Conservation (phyloP, 2,329 filamentous ascomycete genomes). For the Exophiala sideris region DNA sequence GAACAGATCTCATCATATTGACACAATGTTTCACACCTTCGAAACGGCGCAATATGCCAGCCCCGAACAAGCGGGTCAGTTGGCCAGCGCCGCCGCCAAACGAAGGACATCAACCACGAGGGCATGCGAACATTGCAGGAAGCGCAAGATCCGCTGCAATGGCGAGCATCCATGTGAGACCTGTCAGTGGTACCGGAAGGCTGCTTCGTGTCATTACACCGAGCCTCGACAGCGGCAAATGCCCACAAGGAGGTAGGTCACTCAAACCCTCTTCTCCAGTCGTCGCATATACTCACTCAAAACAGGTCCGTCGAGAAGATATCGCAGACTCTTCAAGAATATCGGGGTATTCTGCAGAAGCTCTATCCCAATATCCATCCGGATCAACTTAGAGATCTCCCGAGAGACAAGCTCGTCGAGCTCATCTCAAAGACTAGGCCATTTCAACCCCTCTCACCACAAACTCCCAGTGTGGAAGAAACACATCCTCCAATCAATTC, state of each 20-base stretch:
- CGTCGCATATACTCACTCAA: conserved; percentile 22
- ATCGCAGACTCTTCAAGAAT: conserved; percentile 64
- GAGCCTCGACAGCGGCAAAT: conserved; percentile 74
- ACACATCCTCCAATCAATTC: conserved; percentile 41
- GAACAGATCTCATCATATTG: too few species aligned
- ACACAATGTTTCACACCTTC: conserved; percentile 42
- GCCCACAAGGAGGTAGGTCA: conserved; percentile 69
- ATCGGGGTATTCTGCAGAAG: conserved; percentile 59
- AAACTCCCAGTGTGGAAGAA: conserved; percentile 45
- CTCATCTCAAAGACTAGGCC: conserved; percentile 51
- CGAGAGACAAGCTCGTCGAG: conserved; percentile 58
- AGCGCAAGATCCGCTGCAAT: conserved; percentile 80
- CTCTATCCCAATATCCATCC: conserved; percentile 60
- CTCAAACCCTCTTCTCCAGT: conserved; percentile 4
- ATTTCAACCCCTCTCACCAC: conserved; percentile 41
- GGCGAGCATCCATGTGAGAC: conserved; percentile 78
- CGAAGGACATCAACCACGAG: conserved; percentile 40
- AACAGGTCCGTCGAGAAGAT: conserved; percentile 58
- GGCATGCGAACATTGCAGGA: conserved; percentile 72
- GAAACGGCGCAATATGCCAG: conserved; percentile 40
- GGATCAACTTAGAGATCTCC: conserved; percentile 51
- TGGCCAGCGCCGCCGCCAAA: conserved; percentile 33
- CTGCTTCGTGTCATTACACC: conserved; percentile 75
- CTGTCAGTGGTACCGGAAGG: conserved; percentile 76
- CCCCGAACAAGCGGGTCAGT: conserved; percentile 29